Base-by-base conservation (phyloP, 129 eudicot species). In the Escallonia herrerae region DNA sequence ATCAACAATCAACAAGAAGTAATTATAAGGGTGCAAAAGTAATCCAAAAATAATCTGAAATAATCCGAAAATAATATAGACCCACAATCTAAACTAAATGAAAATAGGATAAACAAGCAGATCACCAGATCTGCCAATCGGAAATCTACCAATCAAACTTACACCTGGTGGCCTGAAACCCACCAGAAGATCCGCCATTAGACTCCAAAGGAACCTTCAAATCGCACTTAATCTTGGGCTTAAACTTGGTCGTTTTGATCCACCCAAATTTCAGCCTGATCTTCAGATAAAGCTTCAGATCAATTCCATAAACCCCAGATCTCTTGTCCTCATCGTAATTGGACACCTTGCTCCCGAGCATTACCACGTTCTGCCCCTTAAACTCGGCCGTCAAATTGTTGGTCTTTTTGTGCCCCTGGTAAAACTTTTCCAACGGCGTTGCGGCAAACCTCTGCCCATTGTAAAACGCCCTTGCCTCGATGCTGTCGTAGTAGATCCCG, bases 221-320 rank as follows among this genome's bases (percentile, higher is more conserved):
- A 71, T 83, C 94, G 49, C 96, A 89, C 7, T 78, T 74, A 38
- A 89, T 82, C 49, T 68, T 81, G 2, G 96, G 96, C 66, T 69
- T 89, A 59, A 82, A 75, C 55, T 73, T 85, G 5, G 76, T 64
- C 5, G 94, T 74, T 62, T 89, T 89, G 62, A 77, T 58, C 62
- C 67, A 71, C 70, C 81, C 63, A 8, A 86, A 74, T 74, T 85
- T 89, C 40, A 89, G 74, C 56, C 94, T 76, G 4, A 78, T 64
- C 73, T 81, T 68, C 69, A 89, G 42, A 15, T 81, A 76, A 59
- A 89, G 79, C 70, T 81, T 85, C 82, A 89, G 70, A 22, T 80
- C 96, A 63, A 89, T 81, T 3, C 65, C 67, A 39, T 70, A 85
- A 60, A 58, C 65, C 15, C 73, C 90, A 40, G 70, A 50, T 2